phyloP scores from a whole-genome alignment of 2,329 filamentous ascomycete genomes.

The Botrytis fabae region DNA sequence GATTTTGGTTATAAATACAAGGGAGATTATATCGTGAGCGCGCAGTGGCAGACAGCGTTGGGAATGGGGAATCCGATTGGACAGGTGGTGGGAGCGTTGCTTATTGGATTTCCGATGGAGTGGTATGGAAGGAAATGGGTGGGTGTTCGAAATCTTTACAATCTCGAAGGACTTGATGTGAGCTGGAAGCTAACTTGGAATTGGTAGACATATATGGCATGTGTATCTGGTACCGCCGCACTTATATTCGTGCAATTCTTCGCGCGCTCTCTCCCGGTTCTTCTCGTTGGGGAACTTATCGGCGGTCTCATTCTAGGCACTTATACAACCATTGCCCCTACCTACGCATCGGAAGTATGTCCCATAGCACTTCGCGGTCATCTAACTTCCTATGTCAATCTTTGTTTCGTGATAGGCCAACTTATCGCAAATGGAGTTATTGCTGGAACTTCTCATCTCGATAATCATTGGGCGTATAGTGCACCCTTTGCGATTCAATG shows the following conservation, averaged over 20 bases:
- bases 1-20: constrained; percentile 30
- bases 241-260: constrained; percentile 34
- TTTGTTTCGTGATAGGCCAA: constrained; percentile 53
- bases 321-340: constrained; percentile 46
- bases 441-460: constrained; percentile 33
- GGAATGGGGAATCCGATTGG: constrained; percentile 36
- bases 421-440: constrained; percentile 51
- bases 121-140: constrained; percentile 30
- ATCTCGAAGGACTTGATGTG: neutral
- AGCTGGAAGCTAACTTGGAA: neutral
- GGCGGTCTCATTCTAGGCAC: constrained; percentile 52
- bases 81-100: constrained; percentile 45
- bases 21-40: constrained; percentile 32
- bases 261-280: constrained; percentile 23
- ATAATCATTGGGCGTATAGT: constrained; percentile 36
- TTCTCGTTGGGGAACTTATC: constrained; percentile 33
- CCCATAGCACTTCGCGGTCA: constrained; percentile 54
- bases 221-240: constrained; percentile 25
- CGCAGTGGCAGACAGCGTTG: constrained; percentile 36
- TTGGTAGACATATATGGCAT: constrained; percentile 26
- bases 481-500: constrained; percentile 49
- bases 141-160: constrained; percentile 7
- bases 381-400: constrained; percentile 53
- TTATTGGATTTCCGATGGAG: constrained; percentile 46
- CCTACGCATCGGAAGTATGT: constrained; percentile 50